Conservation (phyloP, 2,329 filamentous ascomycete species). For the Microdochium paspali region DNA sequence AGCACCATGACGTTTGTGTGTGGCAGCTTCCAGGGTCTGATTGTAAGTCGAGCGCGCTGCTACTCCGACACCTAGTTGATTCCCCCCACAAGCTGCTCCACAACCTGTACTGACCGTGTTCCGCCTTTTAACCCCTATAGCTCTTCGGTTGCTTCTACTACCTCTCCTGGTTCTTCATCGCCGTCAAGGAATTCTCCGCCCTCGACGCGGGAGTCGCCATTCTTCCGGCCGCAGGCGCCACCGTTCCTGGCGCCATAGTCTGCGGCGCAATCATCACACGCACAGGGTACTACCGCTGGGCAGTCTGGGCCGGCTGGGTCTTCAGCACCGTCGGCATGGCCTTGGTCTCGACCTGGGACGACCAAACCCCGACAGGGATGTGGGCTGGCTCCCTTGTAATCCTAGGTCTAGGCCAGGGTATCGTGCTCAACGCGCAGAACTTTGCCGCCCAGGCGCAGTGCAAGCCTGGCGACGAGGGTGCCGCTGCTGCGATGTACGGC, state of each 20-base stretch:
- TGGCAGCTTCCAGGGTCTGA: constrained; percentile 21
- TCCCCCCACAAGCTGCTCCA: no score
- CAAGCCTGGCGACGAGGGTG: constrained; percentile 6
- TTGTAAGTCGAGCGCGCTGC: constrained; percentile 13
- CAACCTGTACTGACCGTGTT: no score
- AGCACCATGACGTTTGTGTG: constrained; percentile 19
- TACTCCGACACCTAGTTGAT: no score
- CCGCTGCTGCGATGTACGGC: constrained; percentile 4
- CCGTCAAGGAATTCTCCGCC: constrained; percentile 7
- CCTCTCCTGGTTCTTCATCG: constrained; percentile 10
- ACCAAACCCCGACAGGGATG: neutral
- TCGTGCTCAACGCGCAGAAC: constrained; percentile 8
- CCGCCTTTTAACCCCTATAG: no score
- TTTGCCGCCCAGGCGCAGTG: constrained; percentile 10
- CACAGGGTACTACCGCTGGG: constrained; percentile 6
- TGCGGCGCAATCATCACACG: constrained; percentile 8
- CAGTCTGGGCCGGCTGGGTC: constrained; percentile 9
- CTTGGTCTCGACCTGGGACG: constrained; percentile 6
- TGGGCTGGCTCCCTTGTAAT: constrained; percentile 6
- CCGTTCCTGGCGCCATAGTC: constrained; percentile 7
- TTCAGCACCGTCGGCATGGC: constrained; percentile 3
- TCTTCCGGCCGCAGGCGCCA: constrained; percentile 8
- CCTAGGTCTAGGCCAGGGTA: constrained; percentile 9
- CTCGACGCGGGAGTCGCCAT: constrained; percentile 8
- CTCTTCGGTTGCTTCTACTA: constrained; percentile 3